Percentiles rank a stretch among this genome's conserved stretches.
Conservation (phyloP, 108 stramenopile genomes). For the Mayamaea pseudoterrestris region DNA sequence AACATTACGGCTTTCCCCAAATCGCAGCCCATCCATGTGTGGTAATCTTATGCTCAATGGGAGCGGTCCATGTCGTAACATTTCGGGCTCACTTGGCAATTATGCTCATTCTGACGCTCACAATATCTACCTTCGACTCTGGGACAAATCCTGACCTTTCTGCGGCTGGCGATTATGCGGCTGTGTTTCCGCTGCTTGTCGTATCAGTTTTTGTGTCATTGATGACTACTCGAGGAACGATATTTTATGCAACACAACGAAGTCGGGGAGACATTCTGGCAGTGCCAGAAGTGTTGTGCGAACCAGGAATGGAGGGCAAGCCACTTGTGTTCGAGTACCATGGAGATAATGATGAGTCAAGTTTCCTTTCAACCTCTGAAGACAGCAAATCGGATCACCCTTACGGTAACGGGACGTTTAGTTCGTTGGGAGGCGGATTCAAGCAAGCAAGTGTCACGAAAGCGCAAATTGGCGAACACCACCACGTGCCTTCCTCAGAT, state of each 20-base stretch:
- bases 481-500: not conserved
- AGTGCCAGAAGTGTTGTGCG: conserved; percentile 37
- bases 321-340: conserved; percentile 24
- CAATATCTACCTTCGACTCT: conserved; percentile 35
- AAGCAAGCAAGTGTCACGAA: not conserved
- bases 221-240: conserved; percentile 19
- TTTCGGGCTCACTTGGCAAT: conserved; percentile 47
- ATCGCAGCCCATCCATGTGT: conserved; percentile 40
- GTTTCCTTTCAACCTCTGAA: not conserved
- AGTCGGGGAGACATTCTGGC: conserved; percentile 47
- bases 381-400: not conserved
- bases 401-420: not conserved
- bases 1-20: conserved; percentile 9
- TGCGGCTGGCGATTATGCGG: conserved; percentile 42
- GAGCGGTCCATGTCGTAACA: conserved; percentile 36
- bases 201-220: conserved; percentile 41
- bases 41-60: conserved; percentile 46
- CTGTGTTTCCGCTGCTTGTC: conserved; percentile 47
- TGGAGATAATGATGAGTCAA: conserved; percentile 11
- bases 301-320: conserved; percentile 35
- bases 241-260: conserved; percentile 39
- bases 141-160: conserved; percentile 5
- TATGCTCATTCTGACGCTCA: conserved; percentile 49
- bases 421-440: not conserved
- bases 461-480: not conserved